Base-by-base conservation (phyloP, 495 filamentous ascomycete species). In the Penicillium ochrochloron region DNA sequence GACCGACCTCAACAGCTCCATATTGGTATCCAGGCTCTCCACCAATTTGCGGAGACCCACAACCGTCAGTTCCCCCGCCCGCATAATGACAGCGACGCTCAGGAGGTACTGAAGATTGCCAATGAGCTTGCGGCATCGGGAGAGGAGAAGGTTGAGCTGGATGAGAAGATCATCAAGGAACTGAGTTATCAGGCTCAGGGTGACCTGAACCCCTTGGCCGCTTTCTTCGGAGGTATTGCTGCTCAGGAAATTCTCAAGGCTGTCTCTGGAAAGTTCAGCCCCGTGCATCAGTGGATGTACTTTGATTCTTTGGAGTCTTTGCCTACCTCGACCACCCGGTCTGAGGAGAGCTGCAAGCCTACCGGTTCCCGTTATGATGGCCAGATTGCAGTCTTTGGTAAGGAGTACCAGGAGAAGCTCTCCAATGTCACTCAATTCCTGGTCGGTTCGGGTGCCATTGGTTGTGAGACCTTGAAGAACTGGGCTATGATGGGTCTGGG, bases 401-500 rank as follows among this genome's bases (percentile, higher is more conserved):
- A 85, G 66, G 92, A 97, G 53, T 98, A 87, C 79, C 96, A 98
- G 73, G 91, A 97, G 41, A 97, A 96, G 82, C 82, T 99, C 67
- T 83, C 89, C 57, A 96, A 97, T 70, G 76, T 92, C 44, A 94
- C 87, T 54, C 84, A 97, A 70, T 99, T 99, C 83, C 84, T 99
- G 25, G 96, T 99, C 56, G 96, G 96, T 64, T 92, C 96, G 27
- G 96, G 96, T 64, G 96, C 96, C 61, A 99, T 99, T 74, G 96
- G 96, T 35, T 99, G 96, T 72, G 96, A 99, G 73, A 99, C 97
- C 86, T 82, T 99, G 60, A 99, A 99, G 85, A 98, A 97, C 75
- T 99, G 96, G 95, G 95, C 96, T 29, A 94, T 98, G 93, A 96
- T 98, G 69, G 96, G 96, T 63, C 82, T 99, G 55, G 94, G 89